phyloP scores from a whole-genome alignment of 2,329 filamentous ascomycete genomes.

The Hymenoscyphus salicellus region DNA sequence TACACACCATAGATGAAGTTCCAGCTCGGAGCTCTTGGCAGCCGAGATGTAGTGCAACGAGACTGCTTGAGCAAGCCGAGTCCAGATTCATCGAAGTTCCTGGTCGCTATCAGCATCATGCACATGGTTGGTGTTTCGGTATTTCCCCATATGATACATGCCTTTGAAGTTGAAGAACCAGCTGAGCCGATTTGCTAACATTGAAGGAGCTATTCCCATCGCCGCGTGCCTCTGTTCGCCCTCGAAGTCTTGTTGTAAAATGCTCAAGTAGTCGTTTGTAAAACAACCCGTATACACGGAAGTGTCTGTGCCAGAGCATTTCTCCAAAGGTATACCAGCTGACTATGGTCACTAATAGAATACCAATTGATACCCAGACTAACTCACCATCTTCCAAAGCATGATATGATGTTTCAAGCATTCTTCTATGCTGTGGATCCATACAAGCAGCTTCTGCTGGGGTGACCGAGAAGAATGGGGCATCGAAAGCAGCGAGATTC shows the following conservation, averaged over 20 bases:
- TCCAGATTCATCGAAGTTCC: slow-evolving; percentile 54
- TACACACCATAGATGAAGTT: no score
- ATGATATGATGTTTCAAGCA: slow-evolving; percentile 41
- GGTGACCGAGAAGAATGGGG: slow-evolving; percentile 20
- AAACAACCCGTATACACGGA: slow-evolving; percentile 51
- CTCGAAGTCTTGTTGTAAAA: background rate
- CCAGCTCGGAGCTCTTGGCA: slow-evolving; percentile 50
- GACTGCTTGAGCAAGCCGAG: slow-evolving; percentile 55
- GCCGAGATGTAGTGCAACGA: slow-evolving; percentile 52
- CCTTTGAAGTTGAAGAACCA: slow-evolving; percentile 50
- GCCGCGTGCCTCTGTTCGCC: background rate
- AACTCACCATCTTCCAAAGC: slow-evolving; percentile 32
- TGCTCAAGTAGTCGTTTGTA: slow-evolving; percentile 5
- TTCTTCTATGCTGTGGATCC: slow-evolving; percentile 48
- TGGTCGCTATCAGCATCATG: no score
- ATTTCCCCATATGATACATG: no score
- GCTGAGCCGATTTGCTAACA: slow-evolving; percentile 53
- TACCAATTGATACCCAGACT: no score
- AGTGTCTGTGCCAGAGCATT: slow-evolving; percentile 25
- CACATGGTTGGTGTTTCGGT: no score
- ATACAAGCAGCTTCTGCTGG: slow-evolving; percentile 30
- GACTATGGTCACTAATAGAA: background rate
- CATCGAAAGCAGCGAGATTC: slow-evolving; percentile 20
- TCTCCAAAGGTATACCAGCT: slow-evolving; percentile 9
- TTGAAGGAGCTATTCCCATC: slow-evolving; percentile 35